Conservation (phyloP, 2,329 filamentous ascomycete genomes). For the Bimuria novae-zelandiae region DNA sequence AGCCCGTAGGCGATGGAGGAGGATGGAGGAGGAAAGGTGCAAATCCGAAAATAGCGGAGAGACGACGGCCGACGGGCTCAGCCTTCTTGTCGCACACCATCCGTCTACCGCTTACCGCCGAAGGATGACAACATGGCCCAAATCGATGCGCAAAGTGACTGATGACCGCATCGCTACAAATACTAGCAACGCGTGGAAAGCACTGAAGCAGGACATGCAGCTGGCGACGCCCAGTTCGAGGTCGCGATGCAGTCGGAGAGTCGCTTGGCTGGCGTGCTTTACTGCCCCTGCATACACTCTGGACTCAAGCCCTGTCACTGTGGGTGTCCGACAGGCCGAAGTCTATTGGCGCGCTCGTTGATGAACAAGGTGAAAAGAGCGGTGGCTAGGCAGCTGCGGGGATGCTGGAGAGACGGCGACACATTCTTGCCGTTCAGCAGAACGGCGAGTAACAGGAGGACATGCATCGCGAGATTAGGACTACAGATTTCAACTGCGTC, state of each 20-base stretch:
- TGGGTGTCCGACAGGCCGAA: conserved; percentile 10
- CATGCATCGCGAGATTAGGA: conserved; percentile 12
- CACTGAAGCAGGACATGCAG: neutral
- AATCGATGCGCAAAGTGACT: conserved; percentile 2
- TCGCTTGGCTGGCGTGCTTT: conserved; percentile 7
- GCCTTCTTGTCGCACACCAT: conserved; percentile 31
- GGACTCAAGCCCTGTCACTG: conserved; percentile 19
- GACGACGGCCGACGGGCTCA: conserved; percentile 30
- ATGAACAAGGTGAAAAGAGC: conserved; percentile 20
- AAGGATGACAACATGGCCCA: conserved; percentile 24
- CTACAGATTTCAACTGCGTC: conserved; percentile 16
- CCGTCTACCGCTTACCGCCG: conserved; percentile 33
- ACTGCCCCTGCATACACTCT: conserved; percentile 23
- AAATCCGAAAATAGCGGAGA: conserved; percentile 36
- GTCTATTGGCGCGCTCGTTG: conserved; percentile 24
- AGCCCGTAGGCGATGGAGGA: conserved; percentile 6
- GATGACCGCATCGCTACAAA: conserved; percentile 8
- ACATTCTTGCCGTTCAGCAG: neutral
- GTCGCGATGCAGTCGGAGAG: conserved; percentile 10
- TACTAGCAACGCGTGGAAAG: neutral
- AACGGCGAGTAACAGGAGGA: conserved; percentile 6
- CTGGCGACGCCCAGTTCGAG: conserved; percentile 8
- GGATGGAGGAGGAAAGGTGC: conserved; percentile 15
- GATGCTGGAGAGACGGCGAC: neutral
- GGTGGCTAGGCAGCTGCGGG: conserved; percentile 26